Percentiles rank a stretch among this genome's conserved stretches.
Evolutionary conservation across 1,139 yeast genomes (phyloP).

Genomic region (Casaregolazyma lundiana): DNA sequence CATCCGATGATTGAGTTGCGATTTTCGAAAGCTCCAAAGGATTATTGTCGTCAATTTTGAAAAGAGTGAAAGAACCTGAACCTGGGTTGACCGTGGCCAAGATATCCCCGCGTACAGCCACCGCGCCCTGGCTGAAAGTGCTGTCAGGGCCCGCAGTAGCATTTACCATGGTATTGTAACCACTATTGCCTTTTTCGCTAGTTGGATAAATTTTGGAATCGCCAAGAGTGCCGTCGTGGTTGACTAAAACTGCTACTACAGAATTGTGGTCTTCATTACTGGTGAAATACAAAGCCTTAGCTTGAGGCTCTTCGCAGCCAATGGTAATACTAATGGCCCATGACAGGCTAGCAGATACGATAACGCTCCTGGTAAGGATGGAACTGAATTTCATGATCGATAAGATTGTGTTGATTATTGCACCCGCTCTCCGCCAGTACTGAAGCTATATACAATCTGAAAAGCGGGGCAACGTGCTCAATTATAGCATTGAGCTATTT

Average conservation of each 20-base stretch:
- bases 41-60: conserved; percentile 5
- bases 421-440: too few species aligned
- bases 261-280: conserved; percentile 6
- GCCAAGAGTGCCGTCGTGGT: conserved; percentile 9
- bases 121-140: conserved; percentile 11
- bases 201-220: not conserved
- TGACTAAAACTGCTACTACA: conserved; percentile 5
- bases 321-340: not conserved
- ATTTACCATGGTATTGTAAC: not conserved
- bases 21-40: conserved; percentile 9
- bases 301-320: not conserved
- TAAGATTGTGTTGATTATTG: too few species aligned
- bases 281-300: conserved; percentile 8
- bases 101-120: conserved; percentile 5
- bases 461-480: too few species aligned
- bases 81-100: conserved; percentile 12
- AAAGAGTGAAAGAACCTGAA: conserved; percentile 8
- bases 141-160: conserved; percentile 5
- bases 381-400: too few species aligned
- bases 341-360: too few species aligned
- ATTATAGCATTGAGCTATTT: too few species aligned
- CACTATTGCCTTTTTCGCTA: conserved; percentile 2
- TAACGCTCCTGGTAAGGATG: too few species aligned
- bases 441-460: too few species aligned
- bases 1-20: conserved; percentile 1